Conservation (phyloP, 441 rosid genomes). For the Brassica hybrid region DNA sequence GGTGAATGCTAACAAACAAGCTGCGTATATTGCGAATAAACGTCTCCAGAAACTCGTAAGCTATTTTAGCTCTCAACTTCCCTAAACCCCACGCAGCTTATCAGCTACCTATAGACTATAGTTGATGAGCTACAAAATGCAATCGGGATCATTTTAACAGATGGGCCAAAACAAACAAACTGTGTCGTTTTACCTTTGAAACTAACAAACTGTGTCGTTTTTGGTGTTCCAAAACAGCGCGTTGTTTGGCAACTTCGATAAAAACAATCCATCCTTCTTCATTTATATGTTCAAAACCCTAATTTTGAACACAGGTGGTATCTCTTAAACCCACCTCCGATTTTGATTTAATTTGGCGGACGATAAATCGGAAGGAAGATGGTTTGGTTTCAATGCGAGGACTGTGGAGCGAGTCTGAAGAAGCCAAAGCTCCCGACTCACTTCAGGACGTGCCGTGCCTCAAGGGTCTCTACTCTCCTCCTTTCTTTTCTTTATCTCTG, state of each 20-base stretch:
- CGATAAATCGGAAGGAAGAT: slow-evolving; percentile 41
- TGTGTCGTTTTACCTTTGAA: not conserved
- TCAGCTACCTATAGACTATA: not conserved
- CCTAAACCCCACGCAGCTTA: not conserved
- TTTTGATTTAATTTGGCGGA: not conserved
- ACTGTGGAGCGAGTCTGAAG: slow-evolving; percentile 90
- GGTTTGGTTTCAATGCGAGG: slow-evolving; percentile 99
- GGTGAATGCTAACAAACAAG: not conserved
- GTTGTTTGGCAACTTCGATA: not conserved
- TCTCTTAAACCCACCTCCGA: slow-evolving; percentile 21
- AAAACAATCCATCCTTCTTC: not conserved
- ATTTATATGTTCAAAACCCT: slow-evolving; percentile 27
- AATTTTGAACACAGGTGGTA: not conserved
- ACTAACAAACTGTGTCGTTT: slow-evolving; percentile 28
- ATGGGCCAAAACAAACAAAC: not conserved
- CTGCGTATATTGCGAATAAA: not conserved
- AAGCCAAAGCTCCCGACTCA: slow-evolving; percentile 89
- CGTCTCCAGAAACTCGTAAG: not conserved
- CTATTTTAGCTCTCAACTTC: not conserved
- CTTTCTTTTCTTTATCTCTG: not conserved
- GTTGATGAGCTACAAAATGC: not conserved
- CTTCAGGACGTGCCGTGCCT: slow-evolving; percentile 83
- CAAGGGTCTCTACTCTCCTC: slow-evolving; percentile 55
- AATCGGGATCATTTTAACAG: not conserved
- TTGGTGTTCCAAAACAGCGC: slow-evolving; percentile 9